Evolutionary conservation across 768 basidiomycete species (phyloP), one percentile per base, ranked within the genome.

Genomic region (Pluteus cervinus): DNA sequence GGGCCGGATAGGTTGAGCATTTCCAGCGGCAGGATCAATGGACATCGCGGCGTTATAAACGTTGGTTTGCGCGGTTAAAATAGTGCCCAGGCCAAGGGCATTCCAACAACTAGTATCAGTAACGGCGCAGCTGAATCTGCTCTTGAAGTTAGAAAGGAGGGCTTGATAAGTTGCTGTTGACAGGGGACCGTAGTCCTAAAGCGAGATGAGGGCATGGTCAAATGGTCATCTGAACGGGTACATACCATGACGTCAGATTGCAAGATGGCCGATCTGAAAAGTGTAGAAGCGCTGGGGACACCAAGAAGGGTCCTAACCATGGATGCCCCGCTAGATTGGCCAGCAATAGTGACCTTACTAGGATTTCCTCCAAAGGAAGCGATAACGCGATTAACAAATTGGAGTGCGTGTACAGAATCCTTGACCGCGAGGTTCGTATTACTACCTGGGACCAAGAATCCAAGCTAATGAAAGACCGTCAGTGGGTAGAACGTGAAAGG

Each of bases 221-320:
- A 4, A 4, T 9, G 21, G 14, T 18, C 8, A 16, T 23, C 31
- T 21, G 5, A 39, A 25, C 22, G 24, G 21, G 18, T 15, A 50
- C 71, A 40, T 48, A 83, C 86, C 76, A 92, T 86, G 2, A 90
- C 85, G 51, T 92, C 91, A 1, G 87, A 90, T 37, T 93, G 88
- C 14, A 92, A 53, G 40, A 90, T 88, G 1, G 80, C 86, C 36
- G 74, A 81, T 40, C 71, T 65, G 68, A 93, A 93, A 34, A 90
- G 64, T 1, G 73, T 66, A 15, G 74, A 68, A 0, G 81, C 88
- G 3, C 79, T 75, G 3, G 89, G 85, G 3, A 67, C 66, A 9
- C 80, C 85, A 26, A 92, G 69, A 33, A 93, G 63, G 1, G 86
- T 77, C 40, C 88, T 70, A 52, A 93, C 73, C 69, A 91, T 70